Base-by-base conservation (phyloP, 2,329 filamentous ascomycete species). In the Trichoderma pleuroti region DNA sequence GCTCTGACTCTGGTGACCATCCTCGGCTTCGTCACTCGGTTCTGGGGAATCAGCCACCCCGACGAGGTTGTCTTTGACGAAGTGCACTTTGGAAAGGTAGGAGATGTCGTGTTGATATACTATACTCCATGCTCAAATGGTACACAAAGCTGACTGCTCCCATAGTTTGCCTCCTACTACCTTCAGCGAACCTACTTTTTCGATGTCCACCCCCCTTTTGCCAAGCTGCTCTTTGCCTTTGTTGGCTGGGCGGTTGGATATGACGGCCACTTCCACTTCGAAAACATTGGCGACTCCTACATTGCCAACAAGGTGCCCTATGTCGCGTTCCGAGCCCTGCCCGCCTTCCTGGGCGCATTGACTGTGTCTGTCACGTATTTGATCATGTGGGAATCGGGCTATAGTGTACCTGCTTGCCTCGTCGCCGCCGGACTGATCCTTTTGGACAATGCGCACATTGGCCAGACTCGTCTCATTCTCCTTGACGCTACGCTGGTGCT, bases 301-400 rank as follows among this genome's bases (percentile, higher is more conserved):
- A 93, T 98, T 77, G 88, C 91, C 72, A 98, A 99, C 86, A 96
- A 97, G 80, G 94, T 99, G 54, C 96, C 96, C 46, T 99, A 99
- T 81, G 92, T 99, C 73, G 94, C 96, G 73, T 97, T 97, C 84
- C 93, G 96, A 76, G 92, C 94, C 59, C 89, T 99, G 85, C 96
- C 96, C 54, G 96, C 96, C 72, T 88, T 96, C 63, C 89, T 98
- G 76, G 96, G 96, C 74, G 92, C 96, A 70, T 85, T 99, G 75
- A 99, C 96, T 12, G 93, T 99, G 65, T 92, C 94, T n/a, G 92
- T 95, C 61, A 91, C 93, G 70, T 99, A 97, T 82, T 84, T 97
- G 80, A 99, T 97, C 82, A 99, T 99, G 96, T 99, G 96, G 96
- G 96, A 99, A 83, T 98, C 96, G 63, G 96, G 94, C 73, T 99